Percentiles rank a stretch among this genome's conserved stretches.
These are phyloP conservation scores for Mycena galopus DNA, from an alignment of 768 basidiomycete species.

Conservation along the genomic window DNA sequence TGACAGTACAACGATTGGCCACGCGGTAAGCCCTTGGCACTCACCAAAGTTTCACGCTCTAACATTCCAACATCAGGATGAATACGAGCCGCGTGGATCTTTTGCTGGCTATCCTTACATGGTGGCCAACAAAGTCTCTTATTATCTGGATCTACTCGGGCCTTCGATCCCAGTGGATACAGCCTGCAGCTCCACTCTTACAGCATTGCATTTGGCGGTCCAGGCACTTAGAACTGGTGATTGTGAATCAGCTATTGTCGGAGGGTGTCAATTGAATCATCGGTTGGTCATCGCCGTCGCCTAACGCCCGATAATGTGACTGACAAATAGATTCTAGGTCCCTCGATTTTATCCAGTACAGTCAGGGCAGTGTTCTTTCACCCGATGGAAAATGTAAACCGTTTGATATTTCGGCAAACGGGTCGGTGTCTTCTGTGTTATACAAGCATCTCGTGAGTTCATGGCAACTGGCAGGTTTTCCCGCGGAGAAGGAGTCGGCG, in stretches of 20 bases:
- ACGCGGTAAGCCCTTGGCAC: constrained; percentile 39
- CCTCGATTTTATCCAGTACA: too few species aligned
- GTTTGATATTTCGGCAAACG: not conserved
- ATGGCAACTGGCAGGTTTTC: not conserved
- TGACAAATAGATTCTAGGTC: too few species aligned
- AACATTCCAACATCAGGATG: too few species aligned
- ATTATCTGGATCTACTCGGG: constrained; percentile 55
- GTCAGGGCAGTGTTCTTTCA: too few species aligned
- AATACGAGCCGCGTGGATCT: too few species aligned
- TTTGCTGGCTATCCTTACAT: too few species aligned
- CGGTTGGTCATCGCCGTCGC: constrained; percentile 45
- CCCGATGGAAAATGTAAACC: not conserved
- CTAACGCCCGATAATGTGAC: too few species aligned
- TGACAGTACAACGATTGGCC: constrained; percentile 35
- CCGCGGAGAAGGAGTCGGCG: not conserved
- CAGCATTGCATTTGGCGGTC: constrained; percentile 62
- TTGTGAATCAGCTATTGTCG: constrained; percentile 62
- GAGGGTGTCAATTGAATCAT: constrained; percentile 57
- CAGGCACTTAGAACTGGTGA: constrained; percentile 59
- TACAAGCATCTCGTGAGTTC: too few species aligned
- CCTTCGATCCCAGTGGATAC: constrained; percentile 66
- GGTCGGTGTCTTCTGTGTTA: not conserved
- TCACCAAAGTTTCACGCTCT: too few species aligned
- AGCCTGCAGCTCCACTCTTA: constrained; percentile 63
- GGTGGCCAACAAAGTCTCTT: constrained; percentile 57